Conservation (phyloP, 108 stramenopile species). For the Cyclotella sp. region DNA sequence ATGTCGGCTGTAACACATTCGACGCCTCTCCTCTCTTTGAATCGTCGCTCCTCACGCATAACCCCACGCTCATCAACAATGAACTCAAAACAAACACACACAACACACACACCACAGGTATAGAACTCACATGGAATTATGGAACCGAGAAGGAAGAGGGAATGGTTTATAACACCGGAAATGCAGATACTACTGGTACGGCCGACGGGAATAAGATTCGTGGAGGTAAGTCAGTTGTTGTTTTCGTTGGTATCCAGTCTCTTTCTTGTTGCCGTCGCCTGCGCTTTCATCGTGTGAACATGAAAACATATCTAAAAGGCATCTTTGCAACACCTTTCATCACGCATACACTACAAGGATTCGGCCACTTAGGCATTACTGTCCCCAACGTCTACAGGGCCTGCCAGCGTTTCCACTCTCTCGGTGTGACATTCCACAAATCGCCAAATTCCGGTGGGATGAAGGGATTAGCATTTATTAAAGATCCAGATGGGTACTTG, state of each 20-base stretch:
- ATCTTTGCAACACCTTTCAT: neutral
- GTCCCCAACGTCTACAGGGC: conserved; percentile 58
- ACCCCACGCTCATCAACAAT: too few relatives aligned
- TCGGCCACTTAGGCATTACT: conserved; percentile 59
- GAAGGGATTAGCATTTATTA: conserved; percentile 62
- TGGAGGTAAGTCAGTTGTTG: conserved; percentile 31
- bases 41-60: too few relatives aligned
- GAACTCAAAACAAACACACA: neutral
- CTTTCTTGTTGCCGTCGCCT: too few relatives aligned
- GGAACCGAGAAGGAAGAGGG: conserved; percentile 52
- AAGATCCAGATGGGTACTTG: conserved; percentile 63
- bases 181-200: conserved; percentile 62
- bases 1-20: neutral
- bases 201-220: conserved; percentile 37
- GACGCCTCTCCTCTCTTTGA: neutral
- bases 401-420: conserved; percentile 42
- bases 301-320: neutral
- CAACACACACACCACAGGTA: neutral
- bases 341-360: neutral
- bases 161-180: conserved; percentile 57
- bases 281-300: neutral
- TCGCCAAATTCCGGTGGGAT: conserved; percentile 56
- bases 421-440: conserved; percentile 54
- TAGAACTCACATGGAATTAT: conserved; percentile 62
- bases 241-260: neutral